Evolutionary conservation across 2,329 filamentous ascomycete species (phyloP).

Genomic region (Lachnellula cervina): DNA sequence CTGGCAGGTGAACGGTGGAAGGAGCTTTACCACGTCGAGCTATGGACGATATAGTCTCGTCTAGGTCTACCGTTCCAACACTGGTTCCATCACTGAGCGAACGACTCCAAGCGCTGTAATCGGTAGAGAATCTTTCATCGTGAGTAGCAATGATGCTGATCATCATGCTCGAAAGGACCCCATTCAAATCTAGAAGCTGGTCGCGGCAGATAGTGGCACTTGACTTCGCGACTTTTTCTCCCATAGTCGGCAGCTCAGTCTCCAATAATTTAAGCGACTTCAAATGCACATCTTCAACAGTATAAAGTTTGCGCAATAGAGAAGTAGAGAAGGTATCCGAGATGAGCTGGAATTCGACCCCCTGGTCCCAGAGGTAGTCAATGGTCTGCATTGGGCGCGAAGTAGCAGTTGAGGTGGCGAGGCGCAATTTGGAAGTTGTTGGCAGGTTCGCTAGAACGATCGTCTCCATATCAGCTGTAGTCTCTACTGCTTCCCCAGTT

Average conservation of each 20-base stretch:
- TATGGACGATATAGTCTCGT: neutral
- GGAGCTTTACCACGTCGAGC: neutral
- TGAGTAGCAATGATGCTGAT: constrained; percentile 21
- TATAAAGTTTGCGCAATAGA: constrained; percentile 51
- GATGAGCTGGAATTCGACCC: constrained; percentile 39
- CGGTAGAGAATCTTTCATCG: constrained; percentile 6
- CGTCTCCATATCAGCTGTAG: constrained; percentile 17
- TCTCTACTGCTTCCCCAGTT: constrained; percentile 1
- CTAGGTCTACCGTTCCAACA: neutral
- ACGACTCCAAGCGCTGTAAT: neutral
- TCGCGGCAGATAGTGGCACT: constrained; percentile 35
- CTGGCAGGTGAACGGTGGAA: neutral
- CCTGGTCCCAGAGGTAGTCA: constrained; percentile 29
- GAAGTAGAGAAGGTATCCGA: constrained; percentile 44
- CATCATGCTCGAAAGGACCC: constrained; percentile 20
- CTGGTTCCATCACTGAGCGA: neutral
- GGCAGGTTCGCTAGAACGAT: constrained; percentile 29
- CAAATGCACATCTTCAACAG: constrained; percentile 49
- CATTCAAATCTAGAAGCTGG: constrained; percentile 44
- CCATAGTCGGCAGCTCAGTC: constrained; percentile 58
- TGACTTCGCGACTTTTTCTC: constrained; percentile 38
- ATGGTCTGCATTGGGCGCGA: constrained; percentile 24
- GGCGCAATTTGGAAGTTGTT: constrained; percentile 27
- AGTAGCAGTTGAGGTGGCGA: constrained; percentile 17
- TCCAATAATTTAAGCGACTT: constrained; percentile 59